Evolutionary conservation across 1,139 yeast genomes (phyloP).

Genomic region (Suhomyces chickasaworum): DNA sequence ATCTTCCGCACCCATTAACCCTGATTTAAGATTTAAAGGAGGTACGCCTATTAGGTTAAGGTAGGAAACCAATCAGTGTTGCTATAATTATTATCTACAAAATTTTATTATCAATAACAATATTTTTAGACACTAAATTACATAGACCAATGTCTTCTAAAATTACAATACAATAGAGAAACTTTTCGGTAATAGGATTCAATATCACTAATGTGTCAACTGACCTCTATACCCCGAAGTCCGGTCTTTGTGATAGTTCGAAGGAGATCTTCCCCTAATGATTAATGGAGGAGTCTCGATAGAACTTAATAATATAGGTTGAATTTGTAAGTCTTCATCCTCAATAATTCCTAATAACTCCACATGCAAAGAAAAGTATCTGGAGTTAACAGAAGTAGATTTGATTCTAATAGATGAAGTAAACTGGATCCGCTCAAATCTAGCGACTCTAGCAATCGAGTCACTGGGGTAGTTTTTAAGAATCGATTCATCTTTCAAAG

Average conservation of each 20-base stretch:
- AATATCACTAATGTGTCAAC: not conserved
- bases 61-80: no score
- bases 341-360: conserved; percentile 55
- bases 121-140: conserved; percentile 10
- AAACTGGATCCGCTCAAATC: conserved; percentile 70
- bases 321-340: conserved; percentile 41
- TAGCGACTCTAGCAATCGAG: conserved; percentile 59
- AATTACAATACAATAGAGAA: conserved; percentile 7
- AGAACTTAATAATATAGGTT: conserved; percentile 42
- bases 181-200: not conserved
- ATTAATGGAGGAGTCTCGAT: conserved; percentile 63
- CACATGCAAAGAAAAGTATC: conserved; percentile 56
- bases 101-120: conserved; percentile 6
- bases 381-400: conserved; percentile 44
- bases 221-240: conserved; percentile 42
- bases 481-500: conserved; percentile 34
- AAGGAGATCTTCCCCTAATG: conserved; percentile 71
- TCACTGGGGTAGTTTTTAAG: conserved; percentile 51
- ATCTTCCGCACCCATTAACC: not conserved
- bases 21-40: not conserved
- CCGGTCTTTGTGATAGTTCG: conserved; percentile 54
- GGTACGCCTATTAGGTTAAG: no score
- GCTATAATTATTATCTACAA: no score
- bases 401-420: conserved; percentile 61
- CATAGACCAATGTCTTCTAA: conserved; percentile 12